Conservation (phyloP, 2,329 filamentous ascomycete genomes). For the Colletotrichum sp. region DNA sequence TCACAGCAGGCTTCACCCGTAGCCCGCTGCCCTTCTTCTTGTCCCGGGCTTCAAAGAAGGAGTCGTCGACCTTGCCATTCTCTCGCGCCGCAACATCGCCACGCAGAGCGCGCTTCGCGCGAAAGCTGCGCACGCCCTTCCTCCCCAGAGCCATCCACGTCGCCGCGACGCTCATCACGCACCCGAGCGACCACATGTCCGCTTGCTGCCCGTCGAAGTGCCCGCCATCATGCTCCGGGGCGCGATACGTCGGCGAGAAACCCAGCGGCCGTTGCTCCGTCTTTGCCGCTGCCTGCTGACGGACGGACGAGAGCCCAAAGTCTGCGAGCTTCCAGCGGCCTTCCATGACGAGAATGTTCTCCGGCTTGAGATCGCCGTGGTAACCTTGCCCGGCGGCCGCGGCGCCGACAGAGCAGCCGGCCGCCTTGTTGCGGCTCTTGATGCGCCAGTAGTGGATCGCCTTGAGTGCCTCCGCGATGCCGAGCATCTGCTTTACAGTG, state of each 20-base stretch:
- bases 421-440: background rate
- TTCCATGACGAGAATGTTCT: background rate
- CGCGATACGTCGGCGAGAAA: background rate
- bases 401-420: no score
- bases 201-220: background rate
- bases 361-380: background rate
- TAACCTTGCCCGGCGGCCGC: background rate
- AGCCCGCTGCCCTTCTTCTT: background rate
- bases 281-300: background rate
- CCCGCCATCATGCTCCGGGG: background rate
- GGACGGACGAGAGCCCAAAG: background rate
- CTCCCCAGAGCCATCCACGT: background rate
- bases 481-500: background rate
- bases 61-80: background rate
- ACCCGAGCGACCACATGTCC: background rate
- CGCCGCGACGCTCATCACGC: constrained; percentile 4
- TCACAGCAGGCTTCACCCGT: background rate
- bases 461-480: background rate
- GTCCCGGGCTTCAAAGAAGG: background rate
- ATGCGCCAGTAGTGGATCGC: background rate
- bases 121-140: background rate
- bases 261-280: background rate
- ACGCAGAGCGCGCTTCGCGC: background rate
- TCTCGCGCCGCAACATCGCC: no score
- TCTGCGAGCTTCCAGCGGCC: background rate